Base-by-base conservation (phyloP, 2,329 filamentous ascomycete species). In the Furcasterigmium furcatum region DNA sequence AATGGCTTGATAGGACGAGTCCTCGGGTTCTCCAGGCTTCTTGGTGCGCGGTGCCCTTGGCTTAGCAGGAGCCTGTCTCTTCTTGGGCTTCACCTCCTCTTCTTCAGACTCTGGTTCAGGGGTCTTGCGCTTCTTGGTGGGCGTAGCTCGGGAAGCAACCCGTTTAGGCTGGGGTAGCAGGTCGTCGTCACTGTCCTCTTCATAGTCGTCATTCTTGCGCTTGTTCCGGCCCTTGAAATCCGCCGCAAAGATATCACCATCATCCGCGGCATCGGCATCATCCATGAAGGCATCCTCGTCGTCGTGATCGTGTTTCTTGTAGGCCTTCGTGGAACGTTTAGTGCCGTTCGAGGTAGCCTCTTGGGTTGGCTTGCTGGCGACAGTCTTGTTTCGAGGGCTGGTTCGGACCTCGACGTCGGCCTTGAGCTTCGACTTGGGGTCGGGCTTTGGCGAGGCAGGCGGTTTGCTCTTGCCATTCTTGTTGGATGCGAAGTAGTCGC, bases 211-310 rank as follows among this genome's bases (percentile, higher is more conserved):
- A 34, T 83, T 83, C 56, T 82, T 86, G 41, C 79, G 75, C 60
- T 83, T 88, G 46, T 77, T 81, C 38, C 79, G 71, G 40, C 77
- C 78, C 59, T 83, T 86, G 27, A 77, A 78, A 52, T 88, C 83
- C 4, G 86, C 84, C 13, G 85, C 87, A 64, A 91, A 91, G 18
- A 96, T 91, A 55, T 96, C 91, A 52, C 90, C 87, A n/a, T 80
- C 86, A 4, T 80, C 84, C 38, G 88, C 81, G 7, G 79, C 75
- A 29, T 87, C 84, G 27, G 84, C 84, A 44, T 88, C 85, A 18
- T 88, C 80, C 53, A 86, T 66, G 47, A 78, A 80, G 5, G 73
- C 76, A 55, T 80, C 76, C 9, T 76, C 74, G 47, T 82, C 77
- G 29, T 80, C 74, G 29, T 79, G 64, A 20, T 61, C 57, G 45